Percentiles rank a stretch among this genome's conserved stretches.
Conservation (phyloP, 441 rosid genomes). For the Geranium incanum region DNA sequence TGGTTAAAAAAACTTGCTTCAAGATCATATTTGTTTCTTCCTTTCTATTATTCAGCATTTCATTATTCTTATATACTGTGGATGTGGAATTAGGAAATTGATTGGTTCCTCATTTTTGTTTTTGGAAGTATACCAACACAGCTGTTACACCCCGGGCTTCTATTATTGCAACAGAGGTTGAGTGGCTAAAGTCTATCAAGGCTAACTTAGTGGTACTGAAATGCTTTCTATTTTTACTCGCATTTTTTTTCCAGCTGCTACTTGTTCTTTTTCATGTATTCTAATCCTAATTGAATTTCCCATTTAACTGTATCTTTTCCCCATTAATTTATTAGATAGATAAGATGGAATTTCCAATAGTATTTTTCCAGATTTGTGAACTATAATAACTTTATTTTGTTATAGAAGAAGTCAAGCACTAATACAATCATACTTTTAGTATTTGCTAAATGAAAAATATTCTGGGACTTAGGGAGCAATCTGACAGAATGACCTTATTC, state of each 20-base stretch:
- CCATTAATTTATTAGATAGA: background rate
- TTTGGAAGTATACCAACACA: slow-evolving; percentile 73
- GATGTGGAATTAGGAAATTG: background rate
- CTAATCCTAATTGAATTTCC: background rate
- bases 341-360: background rate
- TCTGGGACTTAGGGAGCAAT: background rate
- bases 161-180: slow-evolving; percentile 64
- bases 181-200: slow-evolving; percentile 86
- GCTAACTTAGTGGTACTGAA: slow-evolving; percentile 82
- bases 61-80: background rate
- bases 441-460: background rate
- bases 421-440: background rate
- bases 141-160: slow-evolving; percentile 87
- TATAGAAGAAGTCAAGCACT: background rate
- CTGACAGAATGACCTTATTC: background rate
- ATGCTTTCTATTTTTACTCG: background rate
- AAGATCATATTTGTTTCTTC: background rate
- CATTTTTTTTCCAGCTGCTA: background rate
- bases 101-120: slow-evolving; percentile 2
- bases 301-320: background rate
- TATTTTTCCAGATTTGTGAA: background rate
- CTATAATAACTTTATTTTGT: background rate
- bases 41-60: background rate
- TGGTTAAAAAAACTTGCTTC: background rate
- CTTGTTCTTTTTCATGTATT: slow-evolving; percentile 2